phyloP scores from a whole-genome alignment of 495 filamentous ascomycete species.

The Neurospora terricola region DNA sequence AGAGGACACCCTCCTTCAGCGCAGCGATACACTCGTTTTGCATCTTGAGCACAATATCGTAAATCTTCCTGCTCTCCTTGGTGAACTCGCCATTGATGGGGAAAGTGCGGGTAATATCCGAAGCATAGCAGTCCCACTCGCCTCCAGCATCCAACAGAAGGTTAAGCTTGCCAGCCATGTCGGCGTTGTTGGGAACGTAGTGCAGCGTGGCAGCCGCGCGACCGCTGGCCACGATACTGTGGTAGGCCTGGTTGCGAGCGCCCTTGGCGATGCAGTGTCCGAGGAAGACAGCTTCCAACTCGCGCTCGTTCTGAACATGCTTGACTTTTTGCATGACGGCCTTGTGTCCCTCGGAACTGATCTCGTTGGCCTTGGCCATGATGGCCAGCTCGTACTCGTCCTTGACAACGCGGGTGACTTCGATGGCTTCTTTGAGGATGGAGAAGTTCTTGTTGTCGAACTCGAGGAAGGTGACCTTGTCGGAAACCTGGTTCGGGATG shows the following conservation, averaged over 20 bases:
- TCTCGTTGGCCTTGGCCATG: constrained; percentile 70
- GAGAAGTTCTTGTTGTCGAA: constrained; percentile 52
- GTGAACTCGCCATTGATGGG: constrained; percentile 71
- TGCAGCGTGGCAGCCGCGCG: constrained; percentile 75
- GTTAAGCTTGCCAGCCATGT: constrained; percentile 57
- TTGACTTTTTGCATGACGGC: constrained; percentile 57
- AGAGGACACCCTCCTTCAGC: constrained; percentile 66
- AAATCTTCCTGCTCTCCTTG: constrained; percentile 63
- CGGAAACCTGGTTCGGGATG: constrained; percentile 61
- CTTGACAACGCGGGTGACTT: constrained; percentile 69
- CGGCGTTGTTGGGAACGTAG: constrained; percentile 69
- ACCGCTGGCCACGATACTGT: constrained; percentile 71
- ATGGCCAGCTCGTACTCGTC: constrained; percentile 78
- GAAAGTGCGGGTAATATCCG: constrained; percentile 86
- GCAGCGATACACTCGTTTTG: constrained; percentile 63
- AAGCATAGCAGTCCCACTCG: constrained; percentile 71
- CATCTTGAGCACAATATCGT: constrained; percentile 81
- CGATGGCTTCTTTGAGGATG: constrained; percentile 64
- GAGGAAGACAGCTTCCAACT: constrained; percentile 72
- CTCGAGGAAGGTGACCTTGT: constrained; percentile 51
- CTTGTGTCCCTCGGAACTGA: constrained; percentile 67
- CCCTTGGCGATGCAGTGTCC: constrained; percentile 65
- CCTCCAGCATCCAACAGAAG: constrained; percentile 76
- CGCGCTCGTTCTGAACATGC: constrained; percentile 62
- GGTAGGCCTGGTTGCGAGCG: constrained; percentile 71